These are phyloP conservation scores for Mortierella sp. DNA, from an alignment of 371 early-diverging fungal species.

Conservation along the genomic window DNA sequence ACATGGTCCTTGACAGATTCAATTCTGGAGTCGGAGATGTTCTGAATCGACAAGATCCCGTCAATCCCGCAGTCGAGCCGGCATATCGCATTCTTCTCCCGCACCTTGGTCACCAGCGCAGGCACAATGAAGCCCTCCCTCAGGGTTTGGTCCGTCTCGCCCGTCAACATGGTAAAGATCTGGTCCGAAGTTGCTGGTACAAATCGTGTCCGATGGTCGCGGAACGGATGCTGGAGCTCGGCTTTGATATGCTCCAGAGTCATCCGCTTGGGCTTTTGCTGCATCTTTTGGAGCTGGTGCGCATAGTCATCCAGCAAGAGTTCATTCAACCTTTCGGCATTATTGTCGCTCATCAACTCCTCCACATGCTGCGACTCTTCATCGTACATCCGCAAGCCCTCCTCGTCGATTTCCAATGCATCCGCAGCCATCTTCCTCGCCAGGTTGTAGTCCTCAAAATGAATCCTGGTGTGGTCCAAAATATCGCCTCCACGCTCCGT, in stretches of 20 bases:
- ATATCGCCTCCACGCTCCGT: slow-evolving; percentile 75
- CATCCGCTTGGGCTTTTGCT: slow-evolving; percentile 82
- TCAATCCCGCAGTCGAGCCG: slow-evolving; percentile 88
- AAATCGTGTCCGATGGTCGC: slow-evolving; percentile 81
- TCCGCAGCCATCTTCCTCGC: slow-evolving; percentile 98
- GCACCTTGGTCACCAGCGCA: slow-evolving; percentile 71
- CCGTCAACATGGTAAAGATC: slow-evolving; percentile 91
- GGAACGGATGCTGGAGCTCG: slow-evolving; percentile 89
- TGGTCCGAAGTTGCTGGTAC: slow-evolving; percentile 69
- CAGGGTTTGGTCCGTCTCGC: slow-evolving; percentile 82
- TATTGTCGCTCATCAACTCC: slow-evolving; percentile 82
- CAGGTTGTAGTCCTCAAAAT: slow-evolving; percentile 95
- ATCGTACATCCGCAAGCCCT: slow-evolving; percentile 75
- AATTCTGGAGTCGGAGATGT: slow-evolving; percentile 74
- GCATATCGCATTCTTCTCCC: slow-evolving; percentile 82
- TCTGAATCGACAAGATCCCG: slow-evolving; percentile 80
- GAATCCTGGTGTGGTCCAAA: slow-evolving; percentile 96
- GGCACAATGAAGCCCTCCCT: slow-evolving; percentile 76
- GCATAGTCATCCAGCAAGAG: slow-evolving; percentile 94
- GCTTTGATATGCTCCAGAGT: slow-evolving; percentile 88
- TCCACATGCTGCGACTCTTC: slow-evolving; percentile 79
- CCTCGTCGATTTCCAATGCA: slow-evolving; percentile 95
- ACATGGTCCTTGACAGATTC: slow-evolving; percentile 72
- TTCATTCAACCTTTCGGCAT: slow-evolving; percentile 86
- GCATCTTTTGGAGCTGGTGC: slow-evolving; percentile 81